Evolutionary conservation across 352 stramenopile species (phyloP).

Genomic region (Phytophthora agathidicida): DNA sequence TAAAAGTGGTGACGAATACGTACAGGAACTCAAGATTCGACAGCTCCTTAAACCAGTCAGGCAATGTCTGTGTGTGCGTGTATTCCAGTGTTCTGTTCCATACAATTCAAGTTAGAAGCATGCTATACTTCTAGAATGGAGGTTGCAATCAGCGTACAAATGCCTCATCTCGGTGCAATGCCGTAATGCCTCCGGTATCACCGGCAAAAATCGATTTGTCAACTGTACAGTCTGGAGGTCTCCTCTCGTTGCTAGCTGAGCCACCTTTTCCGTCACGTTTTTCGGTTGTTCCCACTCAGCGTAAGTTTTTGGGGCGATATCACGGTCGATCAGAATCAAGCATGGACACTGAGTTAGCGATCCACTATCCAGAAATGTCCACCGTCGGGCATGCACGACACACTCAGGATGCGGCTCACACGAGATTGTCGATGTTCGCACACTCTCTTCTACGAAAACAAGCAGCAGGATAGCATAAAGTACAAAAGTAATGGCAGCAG

Average conservation of each 20-base stretch:
- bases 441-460: conserved; percentile 24
- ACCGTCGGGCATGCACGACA: conserved; percentile 32
- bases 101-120: not conserved
- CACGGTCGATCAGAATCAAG: conserved; percentile 23
- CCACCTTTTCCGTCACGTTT: conserved; percentile 28
- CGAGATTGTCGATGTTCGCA: conserved; percentile 18
- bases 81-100: conserved; percentile 24
- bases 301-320: conserved; percentile 20
- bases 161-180: conserved; percentile 29
- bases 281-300: conserved; percentile 31
- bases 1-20: not conserved
- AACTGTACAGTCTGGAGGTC: conserved; percentile 35
- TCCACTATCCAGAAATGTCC: conserved; percentile 18
- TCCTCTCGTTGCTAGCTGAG: conserved; percentile 24
- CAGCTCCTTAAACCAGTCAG: conserved; percentile 39
- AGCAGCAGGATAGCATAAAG: conserved; percentile 14
- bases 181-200: conserved; percentile 31
- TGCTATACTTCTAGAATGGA: not conserved
- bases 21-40: conserved; percentile 41
- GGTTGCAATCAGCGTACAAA: conserved; percentile 23
- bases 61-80: conserved; percentile 33
- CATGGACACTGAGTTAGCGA: conserved; percentile 13
- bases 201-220: conserved; percentile 30
- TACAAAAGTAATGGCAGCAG: conserved; percentile 4
- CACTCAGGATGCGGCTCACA: conserved; percentile 38